Evolutionary conservation across 768 basidiomycete genomes (phyloP).

Genomic region (Candolleomyces eurysporus): DNA sequence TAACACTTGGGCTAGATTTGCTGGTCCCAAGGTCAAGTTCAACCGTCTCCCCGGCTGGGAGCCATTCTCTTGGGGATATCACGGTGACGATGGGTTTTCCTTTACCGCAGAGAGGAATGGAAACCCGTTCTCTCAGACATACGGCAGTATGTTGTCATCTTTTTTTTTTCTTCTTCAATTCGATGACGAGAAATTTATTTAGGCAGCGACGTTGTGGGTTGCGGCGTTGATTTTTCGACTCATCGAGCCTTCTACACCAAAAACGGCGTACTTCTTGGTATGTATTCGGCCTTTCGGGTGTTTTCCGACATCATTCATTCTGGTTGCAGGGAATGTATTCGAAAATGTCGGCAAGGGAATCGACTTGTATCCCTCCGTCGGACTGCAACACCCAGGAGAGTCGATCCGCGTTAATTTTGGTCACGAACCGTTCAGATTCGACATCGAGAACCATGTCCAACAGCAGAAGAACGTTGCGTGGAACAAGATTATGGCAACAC

Average conservation of each 20-base stretch:
- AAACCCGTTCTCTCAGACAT: constrained; percentile 71
- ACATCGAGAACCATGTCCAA: constrained; percentile 85
- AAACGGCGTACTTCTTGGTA: constrained; percentile 75
- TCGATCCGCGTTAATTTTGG: constrained; percentile 86
- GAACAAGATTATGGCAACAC: constrained; percentile 60
- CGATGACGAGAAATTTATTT: constrained; percentile 13
- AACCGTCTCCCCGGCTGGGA: constrained; percentile 87
- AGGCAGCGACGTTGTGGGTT: constrained; percentile 90
- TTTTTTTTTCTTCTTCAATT: constrained; percentile 1
- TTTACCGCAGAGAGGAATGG: constrained; percentile 76
- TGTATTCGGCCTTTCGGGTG: background rate
- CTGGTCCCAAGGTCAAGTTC: constrained; percentile 60
- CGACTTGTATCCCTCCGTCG: constrained; percentile 84
- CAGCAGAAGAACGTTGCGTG: constrained; percentile 66
- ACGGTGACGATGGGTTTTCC: constrained; percentile 83
- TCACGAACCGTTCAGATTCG: constrained; percentile 79
- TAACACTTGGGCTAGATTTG: constrained; percentile 48
- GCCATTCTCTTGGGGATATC: constrained; percentile 85
- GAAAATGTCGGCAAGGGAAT: constrained; percentile 65
- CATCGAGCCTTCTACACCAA: constrained; percentile 86
- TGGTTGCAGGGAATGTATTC: constrained; percentile 58
- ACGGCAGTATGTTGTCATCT: constrained; percentile 55
- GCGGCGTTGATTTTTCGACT: constrained; percentile 86
- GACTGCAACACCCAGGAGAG: constrained; percentile 79
- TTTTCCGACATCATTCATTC: background rate